Evolutionary conservation across 306 rosid species (phyloP), one percentile per base, ranked within the genome.

Genomic region (Lithocarpus polystachyus): DNA sequence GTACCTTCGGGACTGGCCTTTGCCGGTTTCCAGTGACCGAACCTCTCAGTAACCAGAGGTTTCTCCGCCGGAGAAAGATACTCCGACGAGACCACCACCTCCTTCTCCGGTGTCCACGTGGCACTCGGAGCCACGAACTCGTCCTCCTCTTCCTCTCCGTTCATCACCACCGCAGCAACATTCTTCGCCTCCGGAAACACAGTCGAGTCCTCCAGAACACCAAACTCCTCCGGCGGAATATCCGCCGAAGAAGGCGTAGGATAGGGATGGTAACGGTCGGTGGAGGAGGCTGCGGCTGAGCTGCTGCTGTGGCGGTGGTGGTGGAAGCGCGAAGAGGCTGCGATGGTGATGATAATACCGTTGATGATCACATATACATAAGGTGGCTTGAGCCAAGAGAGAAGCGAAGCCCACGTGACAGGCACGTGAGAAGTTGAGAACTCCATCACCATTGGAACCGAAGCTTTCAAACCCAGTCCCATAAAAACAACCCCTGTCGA

Each of bases 341-440:
- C 86, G 76, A 95, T 91, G 86, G 80, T 72, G 83, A 95, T 83
- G 83, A 95, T 95, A 89, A 95, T 95, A 65, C 78, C 85, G 87
- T 95, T 93, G 85, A 93, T 24, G 60, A 90, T 37, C 37, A 95
- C 5, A 74, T 72, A 93, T 67, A 95, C 77, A 64, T 88, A 95
- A 1, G 94, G 99, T 60, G 98, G 99, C 19, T 82, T 73, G 84
- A 93, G 82, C 82, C 90, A 93, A 18, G 88, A 53, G 56, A 76
- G 78, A 35, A 88, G 51, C 73, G 85, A 78, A 79, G 5, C 78
- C 88, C 91, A 89, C 4, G 85, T 15, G 71, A 81, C 51, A 72
- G 89, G 81, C 26, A 91, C 45, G 24, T 81, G 37, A 0, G 87
- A 69, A 26, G 72, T 5, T 4, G 69, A 17, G 79, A 89, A 84